A percentile compares a stretch with the other conserved stretches of the same genome.
Conservation (phyloP, 345 rosid species). For the Linum usitatissimum region DNA sequence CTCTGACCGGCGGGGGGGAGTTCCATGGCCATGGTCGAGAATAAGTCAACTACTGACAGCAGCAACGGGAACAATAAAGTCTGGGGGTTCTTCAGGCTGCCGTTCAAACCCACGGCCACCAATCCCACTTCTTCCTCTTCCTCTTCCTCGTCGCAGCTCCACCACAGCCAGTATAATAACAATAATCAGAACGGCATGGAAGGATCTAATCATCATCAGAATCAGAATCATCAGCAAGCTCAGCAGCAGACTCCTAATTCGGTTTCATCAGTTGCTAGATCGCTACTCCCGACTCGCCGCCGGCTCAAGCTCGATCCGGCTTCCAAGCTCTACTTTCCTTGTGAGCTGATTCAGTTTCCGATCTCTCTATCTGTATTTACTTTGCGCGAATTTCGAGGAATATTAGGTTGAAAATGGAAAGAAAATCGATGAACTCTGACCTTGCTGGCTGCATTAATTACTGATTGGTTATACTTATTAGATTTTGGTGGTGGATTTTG, state of each 20-base stretch:
- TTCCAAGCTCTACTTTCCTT: slow-evolving; percentile 76
- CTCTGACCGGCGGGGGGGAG: not conserved
- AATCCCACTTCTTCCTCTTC: slow-evolving; percentile 33
- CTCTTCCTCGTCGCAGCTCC: slow-evolving; percentile 19
- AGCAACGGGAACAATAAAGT: slow-evolving; percentile 22
- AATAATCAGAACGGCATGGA: slow-evolving; percentile 35
- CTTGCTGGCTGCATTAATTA: not conserved
- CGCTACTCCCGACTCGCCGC: slow-evolving; percentile 61
- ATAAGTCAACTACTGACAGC: slow-evolving; percentile 36
- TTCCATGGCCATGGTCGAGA: slow-evolving; percentile 65
- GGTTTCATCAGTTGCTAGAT: slow-evolving; percentile 77
- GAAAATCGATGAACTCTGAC: not conserved
- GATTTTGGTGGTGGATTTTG: not conserved
- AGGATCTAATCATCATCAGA: slow-evolving; percentile 34
- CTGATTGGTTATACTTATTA: not conserved
- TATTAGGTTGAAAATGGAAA: not conserved
- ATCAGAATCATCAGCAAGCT: too few relatives aligned
- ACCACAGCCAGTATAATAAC: slow-evolving; percentile 11
- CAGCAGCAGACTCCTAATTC: slow-evolving; percentile 17
- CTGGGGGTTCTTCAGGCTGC: slow-evolving; percentile 80
- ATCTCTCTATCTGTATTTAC: not conserved
- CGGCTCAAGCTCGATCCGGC: slow-evolving; percentile 90
- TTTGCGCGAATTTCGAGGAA: not conserved
- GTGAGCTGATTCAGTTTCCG: slow-evolving; percentile 28
- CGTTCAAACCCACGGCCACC: slow-evolving; percentile 38